Evolutionary conservation across 768 basidiomycete genomes (phyloP).

Genomic region (Amanita brunnescens): DNA sequence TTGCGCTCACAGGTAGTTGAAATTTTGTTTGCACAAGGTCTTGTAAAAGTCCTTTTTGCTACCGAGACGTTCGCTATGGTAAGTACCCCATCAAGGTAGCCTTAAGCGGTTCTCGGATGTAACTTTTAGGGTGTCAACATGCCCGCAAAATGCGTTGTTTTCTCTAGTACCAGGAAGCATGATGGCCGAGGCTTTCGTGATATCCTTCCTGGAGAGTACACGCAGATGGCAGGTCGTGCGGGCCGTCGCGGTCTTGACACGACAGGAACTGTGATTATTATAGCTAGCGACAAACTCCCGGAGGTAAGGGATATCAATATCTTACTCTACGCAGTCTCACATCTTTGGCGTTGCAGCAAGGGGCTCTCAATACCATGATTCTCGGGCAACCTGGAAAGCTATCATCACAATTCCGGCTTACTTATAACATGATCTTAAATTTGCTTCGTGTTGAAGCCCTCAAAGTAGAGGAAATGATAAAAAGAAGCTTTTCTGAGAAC

Average conservation of each 20-base stretch:
- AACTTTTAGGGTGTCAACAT: constrained; percentile 88
- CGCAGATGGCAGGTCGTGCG: constrained; percentile 98
- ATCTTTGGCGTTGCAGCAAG: constrained; percentile 43
- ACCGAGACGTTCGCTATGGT: constrained; percentile 99
- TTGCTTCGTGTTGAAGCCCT: constrained; percentile 92
- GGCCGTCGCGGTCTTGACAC: constrained; percentile 92
- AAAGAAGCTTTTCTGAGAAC: constrained; percentile 97
- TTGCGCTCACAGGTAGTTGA: constrained; percentile 68
- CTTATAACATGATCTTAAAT: constrained; percentile 99
- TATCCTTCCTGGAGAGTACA: constrained; percentile 87
- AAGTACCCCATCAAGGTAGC: constrained; percentile 13
- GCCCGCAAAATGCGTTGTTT: constrained; percentile 96
- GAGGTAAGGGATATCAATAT: constrained; percentile 44
- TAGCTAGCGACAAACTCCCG: constrained; percentile 75
- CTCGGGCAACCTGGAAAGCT: constrained; percentile 90
- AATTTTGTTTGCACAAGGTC: constrained; percentile 87
- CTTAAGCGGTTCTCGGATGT: neutral
- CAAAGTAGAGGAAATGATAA: constrained; percentile 98
- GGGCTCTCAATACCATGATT: constrained; percentile 78
- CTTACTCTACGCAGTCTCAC: neutral
- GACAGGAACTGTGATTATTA: constrained; percentile 92
- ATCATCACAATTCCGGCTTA: constrained; percentile 92
- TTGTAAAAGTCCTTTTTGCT: constrained; percentile 95
- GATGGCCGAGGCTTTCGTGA: constrained; percentile 91
- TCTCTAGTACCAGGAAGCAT: constrained; percentile 90